A percentile compares a stretch with the other conserved stretches of the same genome.
Evolutionary conservation across 768 basidiomycete genomes (phyloP).

Genomic region (Boletellus emodensis): DNA sequence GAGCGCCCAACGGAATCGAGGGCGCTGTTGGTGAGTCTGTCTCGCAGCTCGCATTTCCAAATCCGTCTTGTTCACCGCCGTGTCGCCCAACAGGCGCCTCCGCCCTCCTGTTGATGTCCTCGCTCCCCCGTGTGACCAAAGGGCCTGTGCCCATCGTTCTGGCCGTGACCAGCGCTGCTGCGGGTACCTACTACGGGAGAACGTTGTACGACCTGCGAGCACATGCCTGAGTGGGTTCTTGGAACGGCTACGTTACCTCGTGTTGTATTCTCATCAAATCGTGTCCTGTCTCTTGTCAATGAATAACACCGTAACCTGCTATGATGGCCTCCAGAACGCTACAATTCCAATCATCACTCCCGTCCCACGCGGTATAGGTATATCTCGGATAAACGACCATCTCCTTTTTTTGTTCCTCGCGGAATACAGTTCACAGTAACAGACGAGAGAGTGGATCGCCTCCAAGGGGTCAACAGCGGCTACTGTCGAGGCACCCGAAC

Average conservation of each 20-base stretch:
- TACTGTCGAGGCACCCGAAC: background rate
- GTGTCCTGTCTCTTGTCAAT: background rate
- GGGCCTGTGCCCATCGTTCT: constrained; percentile 69
- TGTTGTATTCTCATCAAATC: constrained; percentile 10
- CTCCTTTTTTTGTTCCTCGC: background rate
- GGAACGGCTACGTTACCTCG: background rate
- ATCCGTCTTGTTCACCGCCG: background rate
- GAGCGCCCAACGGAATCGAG: constrained; percentile 70
- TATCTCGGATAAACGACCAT: constrained; percentile 8
- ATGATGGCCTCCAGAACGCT: background rate
- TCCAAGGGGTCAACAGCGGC: background rate
- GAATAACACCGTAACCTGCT: background rate
- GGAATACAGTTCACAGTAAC: constrained; percentile 1
- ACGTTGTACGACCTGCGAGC: constrained; percentile 41
- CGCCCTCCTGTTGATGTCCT: constrained; percentile 68
- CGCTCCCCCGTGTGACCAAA: constrained; percentile 65
- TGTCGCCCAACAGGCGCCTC: constrained; percentile 56
- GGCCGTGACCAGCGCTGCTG: constrained; percentile 54
- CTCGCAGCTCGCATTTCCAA: background rate
- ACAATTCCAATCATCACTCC: no score
- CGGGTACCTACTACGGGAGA: constrained; percentile 67
- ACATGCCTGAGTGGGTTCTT: constrained; percentile 9
- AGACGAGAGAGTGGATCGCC: background rate
- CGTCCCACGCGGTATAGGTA: constrained; percentile 5
- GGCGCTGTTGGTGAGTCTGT: constrained; percentile 63